These are phyloP conservation scores for Endogone sp. DNA, from an alignment of 192 early-diverging fungal genomes.

Conservation along the genomic window DNA sequence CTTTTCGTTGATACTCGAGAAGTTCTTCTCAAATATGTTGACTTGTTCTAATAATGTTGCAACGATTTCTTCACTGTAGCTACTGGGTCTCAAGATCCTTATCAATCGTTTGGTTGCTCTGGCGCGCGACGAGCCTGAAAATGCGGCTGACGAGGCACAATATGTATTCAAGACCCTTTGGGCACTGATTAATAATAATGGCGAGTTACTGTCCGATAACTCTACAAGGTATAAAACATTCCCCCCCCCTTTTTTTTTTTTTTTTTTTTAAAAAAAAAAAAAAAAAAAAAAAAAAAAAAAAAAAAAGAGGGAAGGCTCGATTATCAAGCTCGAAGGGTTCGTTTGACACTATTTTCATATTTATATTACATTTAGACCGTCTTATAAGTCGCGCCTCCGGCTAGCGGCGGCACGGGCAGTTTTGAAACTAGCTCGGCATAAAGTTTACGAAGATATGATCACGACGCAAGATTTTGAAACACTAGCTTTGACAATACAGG, in stretches of 20 bases:
- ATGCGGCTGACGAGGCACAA: conserved; percentile 34
- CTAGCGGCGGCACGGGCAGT: conserved; percentile 61
- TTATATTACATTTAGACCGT: background rate
- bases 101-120: conserved; percentile 58
- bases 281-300: too few species aligned
- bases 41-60: too few species aligned
- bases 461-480: conserved; percentile 49
- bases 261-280: background rate
- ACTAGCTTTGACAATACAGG: conserved; percentile 62
- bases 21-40: too few species aligned
- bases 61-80: conserved; percentile 34
- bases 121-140: conserved; percentile 18
- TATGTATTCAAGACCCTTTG: conserved; percentile 62
- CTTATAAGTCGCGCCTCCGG: conserved; percentile 54
- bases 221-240: conserved; percentile 35
- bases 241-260: background rate
- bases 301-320: too few species aligned
- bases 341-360: too few species aligned
- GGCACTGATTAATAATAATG: conserved; percentile 57
- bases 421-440: conserved; percentile 52
- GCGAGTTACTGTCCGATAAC: conserved; percentile 54
- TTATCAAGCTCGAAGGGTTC: too few species aligned
- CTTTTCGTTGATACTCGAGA: background rate
- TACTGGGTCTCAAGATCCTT: conserved; percentile 61
- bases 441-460: conserved; percentile 49